Evolutionary conservation across 2,329 filamentous ascomycete species (phyloP).

Genomic region (Trichophyton verrucosum): DNA sequence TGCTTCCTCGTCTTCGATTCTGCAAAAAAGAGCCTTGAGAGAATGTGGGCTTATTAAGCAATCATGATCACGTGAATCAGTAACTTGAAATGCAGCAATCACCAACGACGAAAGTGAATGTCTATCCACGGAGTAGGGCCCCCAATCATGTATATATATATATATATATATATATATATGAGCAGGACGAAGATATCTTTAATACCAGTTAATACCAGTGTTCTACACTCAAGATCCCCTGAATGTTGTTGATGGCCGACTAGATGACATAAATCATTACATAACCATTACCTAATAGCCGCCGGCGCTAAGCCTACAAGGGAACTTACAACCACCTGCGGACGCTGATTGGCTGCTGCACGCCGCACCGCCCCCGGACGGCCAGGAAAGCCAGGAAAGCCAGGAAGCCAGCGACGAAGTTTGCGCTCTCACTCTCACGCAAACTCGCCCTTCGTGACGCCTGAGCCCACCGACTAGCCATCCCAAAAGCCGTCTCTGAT

Average conservation of each 20-base stretch:
- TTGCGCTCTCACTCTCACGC: background rate
- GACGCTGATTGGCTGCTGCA: background rate
- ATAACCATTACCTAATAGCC: background rate
- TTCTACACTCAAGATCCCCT: too few species aligned
- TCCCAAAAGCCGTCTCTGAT: background rate
- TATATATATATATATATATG: too few species aligned
- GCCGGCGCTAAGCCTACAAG: background rate
- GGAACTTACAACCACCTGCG: constrained; percentile 1
- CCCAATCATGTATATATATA: too few species aligned
- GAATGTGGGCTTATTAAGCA: background rate
- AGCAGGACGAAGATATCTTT: too few species aligned
- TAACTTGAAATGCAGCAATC: too few species aligned
- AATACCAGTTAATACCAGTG: too few species aligned
- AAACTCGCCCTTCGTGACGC: background rate
- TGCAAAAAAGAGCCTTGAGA: background rate
- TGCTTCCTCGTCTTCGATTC: background rate
- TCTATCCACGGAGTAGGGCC: too few species aligned
- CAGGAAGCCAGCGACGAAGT: background rate
- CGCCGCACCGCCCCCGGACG: background rate
- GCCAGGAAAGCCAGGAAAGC: background rate
- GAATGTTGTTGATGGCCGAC: too few species aligned
- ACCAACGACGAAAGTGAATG: too few species aligned
- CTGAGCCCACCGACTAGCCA: background rate
- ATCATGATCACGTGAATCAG: too few species aligned
- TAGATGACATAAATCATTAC: background rate